Evolutionary conservation across 768 basidiomycete species (phyloP).

Genomic region (Plicaturopsis crispa): DNA sequence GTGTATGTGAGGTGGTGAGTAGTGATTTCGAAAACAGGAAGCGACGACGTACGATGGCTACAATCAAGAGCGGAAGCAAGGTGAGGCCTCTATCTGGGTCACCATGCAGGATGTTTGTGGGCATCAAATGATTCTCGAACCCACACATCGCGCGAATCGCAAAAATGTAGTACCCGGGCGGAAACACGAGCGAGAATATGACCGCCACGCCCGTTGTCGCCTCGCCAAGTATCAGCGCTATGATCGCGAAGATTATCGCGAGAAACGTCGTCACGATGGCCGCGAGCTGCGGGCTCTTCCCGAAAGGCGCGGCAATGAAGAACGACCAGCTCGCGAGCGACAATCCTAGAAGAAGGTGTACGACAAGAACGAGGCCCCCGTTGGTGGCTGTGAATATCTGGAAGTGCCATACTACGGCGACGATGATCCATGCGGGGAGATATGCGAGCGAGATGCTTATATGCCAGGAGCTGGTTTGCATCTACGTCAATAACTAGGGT

Average conservation of each 20-base stretch:
- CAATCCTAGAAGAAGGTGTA: slow-evolving; percentile 64
- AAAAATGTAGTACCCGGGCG: slow-evolving; percentile 72
- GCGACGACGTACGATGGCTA: slow-evolving; percentile 44
- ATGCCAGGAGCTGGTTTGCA: slow-evolving; percentile 50
- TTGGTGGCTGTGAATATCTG: slow-evolving; percentile 60
- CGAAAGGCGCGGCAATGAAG: slow-evolving; percentile 62
- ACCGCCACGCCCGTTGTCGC: slow-evolving; percentile 35
- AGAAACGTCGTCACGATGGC: slow-evolving; percentile 62
- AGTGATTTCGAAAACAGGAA: neutral
- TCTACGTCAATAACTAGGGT: slow-evolving; percentile 2
- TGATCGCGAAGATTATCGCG: slow-evolving; percentile 56
- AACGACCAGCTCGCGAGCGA: slow-evolving; percentile 67
- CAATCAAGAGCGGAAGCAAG: slow-evolving; percentile 54
- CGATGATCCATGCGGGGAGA: slow-evolving; percentile 70
- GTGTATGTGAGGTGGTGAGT: neutral
- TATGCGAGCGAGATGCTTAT: slow-evolving; percentile 57
- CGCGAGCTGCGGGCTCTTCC: slow-evolving; percentile 65
- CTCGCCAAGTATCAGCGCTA: slow-evolving; percentile 46
- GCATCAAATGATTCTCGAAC: slow-evolving; percentile 51
- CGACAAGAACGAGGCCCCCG: slow-evolving; percentile 47
- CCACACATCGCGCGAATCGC: slow-evolving; percentile 60
- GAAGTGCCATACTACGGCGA: slow-evolving; percentile 56
- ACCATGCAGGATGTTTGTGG: slow-evolving; percentile 44
- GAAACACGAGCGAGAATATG: slow-evolving; percentile 64
- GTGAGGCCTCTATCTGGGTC: slow-evolving; percentile 55